Evolutionary conservation across 2,329 filamentous ascomycete genomes (phyloP).

Genomic region (Microthyrium microscopicum): DNA sequence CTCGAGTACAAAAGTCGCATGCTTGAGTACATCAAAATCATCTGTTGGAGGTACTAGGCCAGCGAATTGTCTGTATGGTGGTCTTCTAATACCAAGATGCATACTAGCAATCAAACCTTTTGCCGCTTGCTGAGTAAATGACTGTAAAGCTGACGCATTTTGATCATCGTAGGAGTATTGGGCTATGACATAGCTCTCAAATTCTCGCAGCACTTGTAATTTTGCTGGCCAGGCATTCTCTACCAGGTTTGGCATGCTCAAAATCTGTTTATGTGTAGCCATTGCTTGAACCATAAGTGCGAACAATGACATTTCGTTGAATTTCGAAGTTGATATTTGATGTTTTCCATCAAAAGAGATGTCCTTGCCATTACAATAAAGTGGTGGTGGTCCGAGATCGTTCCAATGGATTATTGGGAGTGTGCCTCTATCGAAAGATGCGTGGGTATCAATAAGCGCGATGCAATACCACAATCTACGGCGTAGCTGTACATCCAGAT

Average conservation of each 20-base stretch:
- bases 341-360: not conserved
- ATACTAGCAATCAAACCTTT: not conserved
- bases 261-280: not conserved
- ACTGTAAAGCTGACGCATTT: conserved; percentile 6
- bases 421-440: conserved; percentile 8
- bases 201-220: not conserved
- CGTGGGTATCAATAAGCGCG: conserved; percentile 8
- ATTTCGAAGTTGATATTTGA: conserved; percentile 2
- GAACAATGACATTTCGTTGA: conserved; percentile 7
- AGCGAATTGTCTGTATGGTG: not conserved
- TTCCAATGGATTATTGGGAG: conserved; percentile 4
- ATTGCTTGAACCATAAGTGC: not conserved
- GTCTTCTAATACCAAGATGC: conserved; percentile 1
- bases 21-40: not conserved
- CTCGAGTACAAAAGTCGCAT: not conserved
- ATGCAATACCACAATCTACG: conserved; percentile 8
- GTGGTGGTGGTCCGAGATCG: not conserved
- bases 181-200: not conserved
- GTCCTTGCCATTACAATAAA: not conserved
- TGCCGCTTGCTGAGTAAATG: conserved; percentile 7
- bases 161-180: not conserved
- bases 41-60: not conserved
- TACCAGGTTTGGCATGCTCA: not conserved
- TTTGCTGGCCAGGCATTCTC: not conserved
- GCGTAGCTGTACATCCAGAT: conserved; percentile 8